phyloP scores from a whole-genome alignment of 805 yeast species.

The Yarrowia phangngaensis region DNA sequence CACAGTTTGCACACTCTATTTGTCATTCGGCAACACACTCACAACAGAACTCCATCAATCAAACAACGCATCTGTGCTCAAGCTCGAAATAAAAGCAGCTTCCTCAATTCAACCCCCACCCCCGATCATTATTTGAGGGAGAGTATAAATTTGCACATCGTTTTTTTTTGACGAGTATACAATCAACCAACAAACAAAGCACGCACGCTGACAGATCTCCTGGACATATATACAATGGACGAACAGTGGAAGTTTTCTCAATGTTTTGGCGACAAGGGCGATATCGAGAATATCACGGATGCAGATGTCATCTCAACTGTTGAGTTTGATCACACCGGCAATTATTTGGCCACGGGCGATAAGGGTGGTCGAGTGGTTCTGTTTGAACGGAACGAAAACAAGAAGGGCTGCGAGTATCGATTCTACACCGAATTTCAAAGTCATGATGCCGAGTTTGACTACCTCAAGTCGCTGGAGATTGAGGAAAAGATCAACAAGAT shows the following conservation, averaged over 20 bases:
- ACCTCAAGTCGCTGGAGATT: constrained; percentile 89
- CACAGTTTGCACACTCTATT: too few species aligned
- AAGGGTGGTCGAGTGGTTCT: constrained; percentile 96
- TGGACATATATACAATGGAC: too few species aligned
- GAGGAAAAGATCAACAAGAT: constrained; percentile 98
- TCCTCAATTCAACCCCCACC: too few species aligned
- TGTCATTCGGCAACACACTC: too few species aligned
- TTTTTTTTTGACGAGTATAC: too few species aligned
- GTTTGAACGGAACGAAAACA: constrained; percentile 78
- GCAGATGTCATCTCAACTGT: constrained; percentile 97
- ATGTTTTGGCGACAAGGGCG: constrained; percentile 98
- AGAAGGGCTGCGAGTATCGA: constrained; percentile 82
- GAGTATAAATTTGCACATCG: too few species aligned
- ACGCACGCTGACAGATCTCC: too few species aligned
- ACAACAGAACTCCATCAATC: too few species aligned
- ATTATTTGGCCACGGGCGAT: constrained; percentile 96
- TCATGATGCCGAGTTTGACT: constrained; percentile 98
- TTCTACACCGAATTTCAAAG: constrained; percentile 96
- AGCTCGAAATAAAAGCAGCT: too few species aligned
- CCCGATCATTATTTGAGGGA: too few species aligned
- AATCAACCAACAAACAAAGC: too few species aligned
- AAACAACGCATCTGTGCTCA: too few species aligned
- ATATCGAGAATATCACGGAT: constrained; percentile 88
- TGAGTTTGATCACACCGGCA: constrained; percentile 92
- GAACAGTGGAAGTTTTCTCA: constrained; percentile 82